These are phyloP conservation scores for Camelina neglecta DNA, from an alignment of 345 rosid species.

Conservation along the genomic window DNA sequence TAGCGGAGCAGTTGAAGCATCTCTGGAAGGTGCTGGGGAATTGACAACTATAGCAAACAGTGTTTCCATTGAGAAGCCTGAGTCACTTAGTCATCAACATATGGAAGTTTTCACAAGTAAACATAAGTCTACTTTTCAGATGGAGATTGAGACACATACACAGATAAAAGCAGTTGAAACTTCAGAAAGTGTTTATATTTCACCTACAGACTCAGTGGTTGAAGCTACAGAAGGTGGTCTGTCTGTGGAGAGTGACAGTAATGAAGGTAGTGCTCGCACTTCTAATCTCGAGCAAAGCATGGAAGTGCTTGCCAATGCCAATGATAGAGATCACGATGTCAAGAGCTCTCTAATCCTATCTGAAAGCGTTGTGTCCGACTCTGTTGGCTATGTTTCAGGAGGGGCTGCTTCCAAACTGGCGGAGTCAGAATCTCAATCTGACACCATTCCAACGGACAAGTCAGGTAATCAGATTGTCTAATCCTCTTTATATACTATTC, in stretches of 20 bases:
- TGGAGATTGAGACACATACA: conserved; percentile 32
- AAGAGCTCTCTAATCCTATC: conserved; percentile 34
- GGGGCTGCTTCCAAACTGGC: conserved; percentile 41
- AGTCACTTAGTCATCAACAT: conserved; percentile 34
- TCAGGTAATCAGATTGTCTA: conserved; percentile 51
- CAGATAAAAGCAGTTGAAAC: conserved; percentile 37
- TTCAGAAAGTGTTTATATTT: conserved; percentile 35
- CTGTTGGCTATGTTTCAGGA: conserved; percentile 35
- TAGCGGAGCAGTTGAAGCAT: conserved; percentile 29
- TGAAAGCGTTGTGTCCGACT: conserved; percentile 39
- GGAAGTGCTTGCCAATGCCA: conserved; percentile 45
- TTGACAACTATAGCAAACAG: conserved; percentile 21
- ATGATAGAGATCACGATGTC: conserved; percentile 34
- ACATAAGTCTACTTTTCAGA: conserved; percentile 41
- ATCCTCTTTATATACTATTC: conserved; percentile 23
- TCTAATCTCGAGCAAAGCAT: conserved; percentile 40
- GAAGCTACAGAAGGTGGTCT: conserved; percentile 39
- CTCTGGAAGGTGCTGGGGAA: conserved; percentile 37
- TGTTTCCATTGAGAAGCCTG: conserved; percentile 36
- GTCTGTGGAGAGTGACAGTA: conserved; percentile 35
- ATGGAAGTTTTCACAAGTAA: conserved; percentile 35
- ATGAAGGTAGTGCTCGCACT: conserved; percentile 31
- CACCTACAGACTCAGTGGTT: conserved; percentile 31
- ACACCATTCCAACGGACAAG: conserved; percentile 42
- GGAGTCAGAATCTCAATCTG: conserved; percentile 44